These are phyloP conservation scores for Chaetomium olivaceum DNA, from an alignment of 2,329 filamentous ascomycete species.

Conservation along the genomic window DNA sequence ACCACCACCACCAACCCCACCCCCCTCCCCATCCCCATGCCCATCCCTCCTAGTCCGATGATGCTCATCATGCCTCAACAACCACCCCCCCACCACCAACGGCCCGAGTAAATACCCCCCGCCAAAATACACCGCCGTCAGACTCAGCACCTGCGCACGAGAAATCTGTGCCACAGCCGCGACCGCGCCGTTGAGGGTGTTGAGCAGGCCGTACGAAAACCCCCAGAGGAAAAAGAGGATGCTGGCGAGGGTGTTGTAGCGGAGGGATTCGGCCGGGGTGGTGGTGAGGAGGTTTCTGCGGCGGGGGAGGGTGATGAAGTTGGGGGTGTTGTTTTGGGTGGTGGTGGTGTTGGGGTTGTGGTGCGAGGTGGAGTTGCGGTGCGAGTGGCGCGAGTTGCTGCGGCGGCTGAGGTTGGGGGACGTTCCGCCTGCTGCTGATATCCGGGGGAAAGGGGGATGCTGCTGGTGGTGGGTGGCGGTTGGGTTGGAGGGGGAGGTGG, in stretches of 20 bases:
- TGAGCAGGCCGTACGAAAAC: conserved; percentile 83
- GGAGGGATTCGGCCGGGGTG: conserved; percentile 64
- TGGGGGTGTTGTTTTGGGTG: not conserved
- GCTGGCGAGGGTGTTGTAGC: conserved; percentile 73
- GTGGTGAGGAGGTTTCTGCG: conserved; percentile 71
- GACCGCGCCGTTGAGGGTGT: conserved; percentile 74
- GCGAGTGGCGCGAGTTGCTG: not conserved
- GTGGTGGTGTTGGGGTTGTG: not conserved
- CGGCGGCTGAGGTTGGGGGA: not conserved
- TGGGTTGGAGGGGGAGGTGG: not conserved
- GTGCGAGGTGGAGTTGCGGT: not conserved
- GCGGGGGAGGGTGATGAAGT: conserved; percentile 67
- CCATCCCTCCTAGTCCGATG: conserved; percentile 33
- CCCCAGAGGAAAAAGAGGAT: conserved; percentile 88
- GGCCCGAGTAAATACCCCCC: conserved; percentile 52
- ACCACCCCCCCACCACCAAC: conserved; percentile 65
- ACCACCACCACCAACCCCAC: not conserved
- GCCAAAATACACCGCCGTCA: conserved; percentile 67
- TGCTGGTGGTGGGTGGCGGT: not conserved
- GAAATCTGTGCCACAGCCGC: conserved; percentile 63
- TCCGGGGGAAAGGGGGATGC: not conserved
- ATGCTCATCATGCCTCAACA: conserved; percentile 68
- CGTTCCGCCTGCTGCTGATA: not conserved
- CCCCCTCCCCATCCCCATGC: not conserved
- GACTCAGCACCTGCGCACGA: conserved; percentile 62